Evolutionary conservation across 2,329 filamentous ascomycete species (phyloP), one percentile per base, ranked within the genome.

Genomic region (Cryphonectria carpinicola): DNA sequence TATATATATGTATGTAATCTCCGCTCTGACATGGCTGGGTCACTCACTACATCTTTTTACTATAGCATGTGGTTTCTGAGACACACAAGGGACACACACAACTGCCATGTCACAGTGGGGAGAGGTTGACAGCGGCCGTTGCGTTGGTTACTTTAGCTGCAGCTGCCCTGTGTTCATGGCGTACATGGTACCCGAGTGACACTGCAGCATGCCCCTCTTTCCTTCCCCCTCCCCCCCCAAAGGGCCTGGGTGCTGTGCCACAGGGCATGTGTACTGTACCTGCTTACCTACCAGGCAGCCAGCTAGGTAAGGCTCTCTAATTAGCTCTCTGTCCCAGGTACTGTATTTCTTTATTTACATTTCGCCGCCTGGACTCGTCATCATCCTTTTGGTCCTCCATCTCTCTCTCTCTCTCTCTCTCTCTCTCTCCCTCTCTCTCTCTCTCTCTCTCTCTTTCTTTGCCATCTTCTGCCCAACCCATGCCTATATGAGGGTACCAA

Each of bases 41-140:
- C n/a, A n/a, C n/a, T n/a, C n/a, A n/a, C n/a, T n/a, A n/a, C n/a
- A n/a, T n/a, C n/a, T n/a, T n/a, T n/a, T n/a, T n/a, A n/a, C n/a
- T n/a, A 4, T 19, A 7, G 1, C 6, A 43, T 10, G 7, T 49
- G 1, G 19, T 6, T 49, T 49, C 17, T 6, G 46, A 46, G 46
- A 49, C 6, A 49, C 19, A 46, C 17, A 46, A 37, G 35, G 35
- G 3, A 46, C 41, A 46, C 19, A 46, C 17, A 46, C 17, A 3
- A 19, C 56, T 60, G 32, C 32, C 56, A 60, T 60, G 56, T 60
- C 32, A 60, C 56, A 17, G 32, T n/a, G 56, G 28, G 22, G 5
- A 39, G 28, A 28, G 28, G 32, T 39, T 61, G 58, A 61, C 58
- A 61, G 58, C 32, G 56, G 17, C 58, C 58, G 58, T 61, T 61